Base-by-base conservation (phyloP, 2,329 filamentous ascomycete genomes). In the Beauveria sp. region DNA sequence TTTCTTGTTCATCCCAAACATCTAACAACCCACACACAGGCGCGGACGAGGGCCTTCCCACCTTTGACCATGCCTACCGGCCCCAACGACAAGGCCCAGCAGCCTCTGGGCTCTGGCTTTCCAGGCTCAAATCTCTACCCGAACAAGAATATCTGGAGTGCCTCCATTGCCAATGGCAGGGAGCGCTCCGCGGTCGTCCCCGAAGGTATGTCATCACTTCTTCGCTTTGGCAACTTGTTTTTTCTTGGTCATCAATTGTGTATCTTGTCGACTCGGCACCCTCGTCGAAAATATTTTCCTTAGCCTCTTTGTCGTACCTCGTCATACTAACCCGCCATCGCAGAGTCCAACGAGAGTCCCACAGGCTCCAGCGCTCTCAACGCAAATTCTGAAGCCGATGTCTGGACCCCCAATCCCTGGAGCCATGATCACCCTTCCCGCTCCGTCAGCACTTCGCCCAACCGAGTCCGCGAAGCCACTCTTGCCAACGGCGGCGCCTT, bases 331-430 rank as follows among this genome's bases (percentile, higher is more conserved):
- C 37, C 37, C n/a, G 3, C 14, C 14, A 46, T 50, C 43, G 26
- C 61, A 72, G 72, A 72, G 20, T 59, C 68, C 61, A 68, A 73
- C 59, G 69, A 70, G 30, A 66, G 69, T 59, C 84, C 87, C 68
- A 86, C 84, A 3, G 89, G 88, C 54, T 90, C 88, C 6, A 81
- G 85, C 63, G 88, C 87, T 62, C 77, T 92, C 44, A 80, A 89
- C 63, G 80, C 84, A 50, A 84, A 85, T 47, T 89, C 88, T 10
- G 87, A 91, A 68, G 83, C 84, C 20, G 87, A 90, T 66, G 77
- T 80, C 52, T 90, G 87, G 85, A 72, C 68, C 63, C 75, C 78
- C 64, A 75, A 79, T 43, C 80, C 83, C 18, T 91, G 88, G 88
- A 82, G 80, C 64, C 74, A 77, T 26, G 82, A 84, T 51, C 73